Base-by-base conservation (phyloP, 805 yeast species). In the Metschnikowia lunata region DNA sequence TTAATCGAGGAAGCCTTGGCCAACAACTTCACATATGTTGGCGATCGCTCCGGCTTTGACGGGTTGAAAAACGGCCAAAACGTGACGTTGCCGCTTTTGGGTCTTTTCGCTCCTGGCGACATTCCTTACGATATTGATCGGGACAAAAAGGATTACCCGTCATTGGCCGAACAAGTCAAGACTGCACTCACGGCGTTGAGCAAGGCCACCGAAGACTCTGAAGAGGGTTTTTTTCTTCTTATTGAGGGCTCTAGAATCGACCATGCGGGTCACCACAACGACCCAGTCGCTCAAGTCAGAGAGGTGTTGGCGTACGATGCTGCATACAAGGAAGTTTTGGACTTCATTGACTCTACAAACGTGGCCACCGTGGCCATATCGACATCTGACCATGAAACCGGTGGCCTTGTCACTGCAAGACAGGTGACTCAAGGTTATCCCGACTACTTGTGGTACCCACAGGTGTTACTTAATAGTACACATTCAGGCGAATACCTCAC, bases 331-430 rank as follows among this genome's bases (percentile, higher is more conserved):
- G 85, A 87, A 9, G 96, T 83, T 2, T 64, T 79, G 42, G 79
- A 85, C 34, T 88, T 80, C 61, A 86, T 84, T 32, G 80, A 83
- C 53, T 60, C 72, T 8, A 58, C 85, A 2, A 88, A 85, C 40
- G 80, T 77, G 10, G 96, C 88, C 54, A 88, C 96, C 3, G 71
- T 85, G 36, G 76, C 88, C 34, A 71, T 90, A 34, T 80, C 91
- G 26, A 88, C 96, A 2, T 84, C 95, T 23, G 97, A 90, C 63
- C 98, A 90, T 69, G 98, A 90, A 63, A 90, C 97, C 26, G 98
- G 98, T 50, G 98, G 97, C 0, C 73, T 90, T 51, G 85, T 85
- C n/a, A 78, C 87, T 37, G 88, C 96, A 0, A 79, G 90, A 65
- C 97, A 90, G 69, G 63, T 85, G 32, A 59, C 50, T 1, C 51